phyloP scores from a whole-genome alignment of 768 basidiomycete species.

The Trametes gibbosa region DNA sequence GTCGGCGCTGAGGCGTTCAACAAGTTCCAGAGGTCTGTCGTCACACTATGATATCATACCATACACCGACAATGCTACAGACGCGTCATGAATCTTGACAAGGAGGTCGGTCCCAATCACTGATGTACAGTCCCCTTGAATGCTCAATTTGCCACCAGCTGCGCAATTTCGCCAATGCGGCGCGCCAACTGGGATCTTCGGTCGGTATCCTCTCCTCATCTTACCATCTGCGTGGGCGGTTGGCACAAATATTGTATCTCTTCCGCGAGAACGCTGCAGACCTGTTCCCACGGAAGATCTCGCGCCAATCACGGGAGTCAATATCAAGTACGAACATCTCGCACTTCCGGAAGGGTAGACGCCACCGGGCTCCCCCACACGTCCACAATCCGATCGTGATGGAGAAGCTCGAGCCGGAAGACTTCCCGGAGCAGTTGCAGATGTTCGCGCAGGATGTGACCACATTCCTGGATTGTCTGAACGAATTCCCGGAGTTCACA shows the following conservation, averaged over 20 bases:
- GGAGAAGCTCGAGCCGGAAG: slow-evolving; percentile 59
- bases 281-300: slow-evolving; percentile 68
- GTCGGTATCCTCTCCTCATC: slow-evolving; percentile 75
- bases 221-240: slow-evolving; percentile 65
- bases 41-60: not conserved
- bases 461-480: slow-evolving; percentile 66
- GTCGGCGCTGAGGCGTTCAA: slow-evolving; percentile 65
- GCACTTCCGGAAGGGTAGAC: slow-evolving; percentile 30
- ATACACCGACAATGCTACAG: slow-evolving; percentile 29
- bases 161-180: slow-evolving; percentile 73
- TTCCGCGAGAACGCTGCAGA: slow-evolving; percentile 76
- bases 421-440: slow-evolving; percentile 64
- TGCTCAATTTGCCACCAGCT: slow-evolving; percentile 41
- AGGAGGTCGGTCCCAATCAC: slow-evolving; percentile 43
- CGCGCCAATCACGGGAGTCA: slow-evolving; percentile 40
- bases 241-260: slow-evolving; percentile 65
- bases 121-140: not conserved
- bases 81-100: slow-evolving; percentile 60
- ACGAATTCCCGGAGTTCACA: slow-evolving; percentile 77
- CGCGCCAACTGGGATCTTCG: slow-evolving; percentile 73
- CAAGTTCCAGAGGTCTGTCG: slow-evolving; percentile 57
- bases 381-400: slow-evolving; percentile 51
- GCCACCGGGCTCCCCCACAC: slow-evolving; percentile 40
- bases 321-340: slow-evolving; percentile 36
- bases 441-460: slow-evolving; percentile 61